These are phyloP conservation scores for Oryza longistaminata DNA, from an alignment of 176 grass and related monocot genomes.

Conservation along the genomic window DNA sequence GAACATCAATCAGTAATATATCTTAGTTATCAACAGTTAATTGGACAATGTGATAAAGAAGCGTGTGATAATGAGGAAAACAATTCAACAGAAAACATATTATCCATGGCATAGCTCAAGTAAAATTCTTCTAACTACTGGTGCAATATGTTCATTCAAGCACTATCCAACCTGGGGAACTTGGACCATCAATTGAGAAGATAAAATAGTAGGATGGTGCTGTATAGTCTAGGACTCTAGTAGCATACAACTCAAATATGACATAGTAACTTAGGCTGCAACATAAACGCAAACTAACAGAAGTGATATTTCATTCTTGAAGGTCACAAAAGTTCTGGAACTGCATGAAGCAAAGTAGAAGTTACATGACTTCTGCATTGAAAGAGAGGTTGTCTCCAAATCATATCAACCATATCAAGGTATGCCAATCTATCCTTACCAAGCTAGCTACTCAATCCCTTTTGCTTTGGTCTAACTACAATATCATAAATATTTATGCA, in stretches of 20 bases:
- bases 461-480: neutral
- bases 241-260: constrained; percentile 8
- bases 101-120: neutral
- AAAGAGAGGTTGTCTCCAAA: neutral
- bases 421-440: neutral
- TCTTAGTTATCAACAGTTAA: neutral
- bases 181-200: neutral
- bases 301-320: constrained; percentile 1
- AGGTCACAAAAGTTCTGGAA: neutral
- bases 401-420: neutral
- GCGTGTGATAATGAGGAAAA: neutral
- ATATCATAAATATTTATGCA: constrained; percentile 16
- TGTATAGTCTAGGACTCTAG: neutral
- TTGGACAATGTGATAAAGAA: neutral
- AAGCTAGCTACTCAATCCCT: constrained; percentile 7
- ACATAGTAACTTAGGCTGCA: neutral
- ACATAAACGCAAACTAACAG: constrained; percentile 11
- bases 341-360: constrained; percentile 1
- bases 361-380: neutral
- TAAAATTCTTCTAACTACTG: neutral
- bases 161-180: neutral
- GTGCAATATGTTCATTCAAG: constrained; percentile 10
- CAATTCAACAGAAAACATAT: neutral
- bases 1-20: constrained; percentile 22
- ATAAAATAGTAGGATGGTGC: constrained; percentile 11